Conservation (phyloP, 441 rosid genomes). For the Omphalea diandra region DNA sequence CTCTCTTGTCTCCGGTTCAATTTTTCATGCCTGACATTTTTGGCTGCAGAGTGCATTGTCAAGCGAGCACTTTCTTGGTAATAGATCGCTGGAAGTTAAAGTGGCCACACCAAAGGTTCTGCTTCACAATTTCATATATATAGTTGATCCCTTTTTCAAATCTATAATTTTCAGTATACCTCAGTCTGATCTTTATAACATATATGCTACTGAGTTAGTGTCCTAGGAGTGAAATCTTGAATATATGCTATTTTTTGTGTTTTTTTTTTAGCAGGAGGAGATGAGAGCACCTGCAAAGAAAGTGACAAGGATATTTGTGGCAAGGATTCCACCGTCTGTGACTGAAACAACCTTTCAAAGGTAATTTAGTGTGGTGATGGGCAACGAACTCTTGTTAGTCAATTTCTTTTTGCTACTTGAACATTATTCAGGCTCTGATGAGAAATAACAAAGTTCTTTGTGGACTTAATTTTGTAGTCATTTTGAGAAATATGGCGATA, state of each 20-base stretch:
- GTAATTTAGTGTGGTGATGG: conserved; percentile 34
- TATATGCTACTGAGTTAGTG: conserved; percentile 8
- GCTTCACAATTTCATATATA: conserved; percentile 9
- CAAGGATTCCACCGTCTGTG: conserved; percentile 81
- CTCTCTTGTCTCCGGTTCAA: neutral
- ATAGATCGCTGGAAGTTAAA: conserved; percentile 84
- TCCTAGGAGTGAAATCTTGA: neutral
- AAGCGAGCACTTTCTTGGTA: conserved; percentile 78
- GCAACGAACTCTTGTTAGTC: neutral
- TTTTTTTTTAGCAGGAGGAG: conserved; percentile 64
- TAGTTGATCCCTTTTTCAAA: neutral
- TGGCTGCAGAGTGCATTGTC: conserved; percentile 56
- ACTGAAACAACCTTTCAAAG: conserved; percentile 73
- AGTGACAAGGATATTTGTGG: conserved; percentile 85
- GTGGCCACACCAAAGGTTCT: conserved; percentile 93
- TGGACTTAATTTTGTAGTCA: conserved; percentile 53
- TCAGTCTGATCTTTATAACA: neutral
- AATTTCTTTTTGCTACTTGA: neutral
- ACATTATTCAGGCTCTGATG: neutral
- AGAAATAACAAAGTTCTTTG: conserved; percentile 13
- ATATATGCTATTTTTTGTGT: neutral
- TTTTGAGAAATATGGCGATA: conserved; percentile 90
- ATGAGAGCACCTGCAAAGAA: conserved; percentile 88
- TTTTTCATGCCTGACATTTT: conserved; percentile 14
- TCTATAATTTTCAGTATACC: neutral